Percentiles rank a stretch among this genome's conserved stretches.
Conservation (phyloP, 371 early-diverging fungal genomes). For the Syncephalastrum sp. region DNA sequence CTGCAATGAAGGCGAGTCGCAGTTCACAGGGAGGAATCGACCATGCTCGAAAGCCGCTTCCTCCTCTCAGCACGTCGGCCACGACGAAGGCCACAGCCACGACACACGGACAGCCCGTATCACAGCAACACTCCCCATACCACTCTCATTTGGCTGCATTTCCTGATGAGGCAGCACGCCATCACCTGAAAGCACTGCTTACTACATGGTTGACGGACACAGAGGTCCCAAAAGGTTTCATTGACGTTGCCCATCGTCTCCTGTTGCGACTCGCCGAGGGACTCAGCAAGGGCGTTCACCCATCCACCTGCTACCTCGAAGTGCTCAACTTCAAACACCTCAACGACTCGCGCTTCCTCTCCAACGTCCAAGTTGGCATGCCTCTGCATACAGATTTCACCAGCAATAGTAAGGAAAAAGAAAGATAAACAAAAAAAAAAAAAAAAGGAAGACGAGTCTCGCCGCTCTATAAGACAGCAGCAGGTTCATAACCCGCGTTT, state of each 20-base stretch:
- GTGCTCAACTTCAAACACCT: slow-evolving; percentile 3
- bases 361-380: neutral
- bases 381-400: neutral
- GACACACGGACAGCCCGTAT: too few relatives aligned
- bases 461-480: neutral
- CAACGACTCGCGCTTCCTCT: too few relatives aligned
- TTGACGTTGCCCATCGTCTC: neutral
- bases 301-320: slow-evolving; percentile 6
- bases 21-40: too few relatives aligned
- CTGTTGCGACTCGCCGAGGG: neutral
- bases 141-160: too few relatives aligned
- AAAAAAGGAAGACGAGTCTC: too few relatives aligned
- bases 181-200: neutral
- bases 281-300: slow-evolving; percentile 2
- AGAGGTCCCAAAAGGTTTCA: slow-evolving; percentile 6
- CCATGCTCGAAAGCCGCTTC: too few relatives aligned
- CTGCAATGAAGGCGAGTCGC: too few relatives aligned
- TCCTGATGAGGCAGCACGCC: neutral
- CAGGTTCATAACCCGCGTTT: slow-evolving; percentile 3
- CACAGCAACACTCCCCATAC: too few relatives aligned
- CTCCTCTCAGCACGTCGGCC: too few relatives aligned
- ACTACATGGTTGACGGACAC: slow-evolving; percentile 24
- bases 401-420: neutral
- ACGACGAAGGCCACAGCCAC: too few relatives aligned
- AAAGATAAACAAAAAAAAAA: slow-evolving; percentile 8